Evolutionary conservation across 2,329 filamentous ascomycete genomes (phyloP), one percentile per base, ranked within the genome.

Genomic region (Pseudocercospora eumusae): DNA sequence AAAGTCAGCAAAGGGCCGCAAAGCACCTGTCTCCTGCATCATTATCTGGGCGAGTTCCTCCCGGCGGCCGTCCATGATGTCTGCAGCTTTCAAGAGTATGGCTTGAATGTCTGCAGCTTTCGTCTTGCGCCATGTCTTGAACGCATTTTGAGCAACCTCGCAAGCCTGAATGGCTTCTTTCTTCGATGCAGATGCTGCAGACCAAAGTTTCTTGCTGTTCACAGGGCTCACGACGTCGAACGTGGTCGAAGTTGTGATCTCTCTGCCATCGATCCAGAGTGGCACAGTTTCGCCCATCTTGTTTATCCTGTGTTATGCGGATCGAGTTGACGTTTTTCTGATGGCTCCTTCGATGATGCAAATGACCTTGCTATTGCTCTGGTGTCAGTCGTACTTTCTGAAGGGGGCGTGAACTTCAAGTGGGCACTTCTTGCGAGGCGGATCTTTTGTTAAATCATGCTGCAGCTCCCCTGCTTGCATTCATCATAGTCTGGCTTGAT

Each of bases 11-110:
- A 79, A 78, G 2, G 52, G 57, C 2, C 80, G 72, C 3, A 73
- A 71, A 1, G 82, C 80, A 3, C 83, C 85, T 1, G 83, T 88
- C 74, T 88, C 84, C 31, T 82, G 75, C 59, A 79, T 76, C 80
- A 89, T 85, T 74, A 87, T 88, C 28, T 79, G 71, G 9, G 75
- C 77, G 18, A 91, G 75, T 74, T 92, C 89, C 6, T 85, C 81
- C 21, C 79, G 78, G 8, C 88, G 83, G 28, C 74, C 75, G 44
- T 84, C 79, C 63, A 93, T 78, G 54, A 92, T 76, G 8, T 87
- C 84, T 9, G 88, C 87, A 0, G 89, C 87, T 72, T 85, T 86
- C 61, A 89, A 78, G 62, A 96, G 81, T 66, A 96, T 86, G 66
- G 88, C 84, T 36, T 90, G 86, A 42, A 89, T 88, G 23, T 81